Evolutionary conservation across 176 grass and related monocot genomes (phyloP).

Genomic region (Secale cereale): DNA sequence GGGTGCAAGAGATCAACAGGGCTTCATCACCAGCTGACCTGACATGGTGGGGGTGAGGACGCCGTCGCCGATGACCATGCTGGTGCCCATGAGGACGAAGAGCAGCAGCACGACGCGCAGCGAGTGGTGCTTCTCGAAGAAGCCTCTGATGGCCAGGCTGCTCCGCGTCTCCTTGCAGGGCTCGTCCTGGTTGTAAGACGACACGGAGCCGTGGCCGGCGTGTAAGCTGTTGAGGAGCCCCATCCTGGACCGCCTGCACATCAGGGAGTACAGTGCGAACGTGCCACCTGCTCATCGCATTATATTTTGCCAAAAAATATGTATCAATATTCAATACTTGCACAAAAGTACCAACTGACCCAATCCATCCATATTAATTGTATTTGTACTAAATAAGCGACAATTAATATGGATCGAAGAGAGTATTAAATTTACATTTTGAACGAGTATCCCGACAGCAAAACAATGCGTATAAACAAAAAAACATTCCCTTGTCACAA

Average conservation of each 20-base stretch:
- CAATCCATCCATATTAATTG: no score
- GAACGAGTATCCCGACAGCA: not conserved
- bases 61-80: constrained; percentile 89
- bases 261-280: constrained; percentile 81
- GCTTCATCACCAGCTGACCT: constrained; percentile 41
- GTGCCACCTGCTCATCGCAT: constrained; percentile 61
- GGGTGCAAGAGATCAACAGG: not conserved
- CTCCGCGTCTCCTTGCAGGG: constrained; percentile 40
- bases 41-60: constrained; percentile 86
- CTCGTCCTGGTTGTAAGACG: constrained; percentile 31
- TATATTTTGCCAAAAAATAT: not conserved
- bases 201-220: constrained; percentile 31
- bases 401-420: no score
- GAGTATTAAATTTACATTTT: not conserved
- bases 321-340: not conserved
- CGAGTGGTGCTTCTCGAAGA: constrained; percentile 65
- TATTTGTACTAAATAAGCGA: no score
- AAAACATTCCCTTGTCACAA: no score
- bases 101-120: constrained; percentile 55
- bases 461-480: not conserved
- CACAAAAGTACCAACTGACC: not conserved
- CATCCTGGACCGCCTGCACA: constrained; percentile 77
- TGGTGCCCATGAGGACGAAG: constrained; percentile 83
- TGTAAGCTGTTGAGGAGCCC: constrained; percentile 56
- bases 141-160: constrained; percentile 50